phyloP scores from a whole-genome alignment of 2,329 filamentous ascomycete species.

The Acephala macrosclerotiorum region DNA sequence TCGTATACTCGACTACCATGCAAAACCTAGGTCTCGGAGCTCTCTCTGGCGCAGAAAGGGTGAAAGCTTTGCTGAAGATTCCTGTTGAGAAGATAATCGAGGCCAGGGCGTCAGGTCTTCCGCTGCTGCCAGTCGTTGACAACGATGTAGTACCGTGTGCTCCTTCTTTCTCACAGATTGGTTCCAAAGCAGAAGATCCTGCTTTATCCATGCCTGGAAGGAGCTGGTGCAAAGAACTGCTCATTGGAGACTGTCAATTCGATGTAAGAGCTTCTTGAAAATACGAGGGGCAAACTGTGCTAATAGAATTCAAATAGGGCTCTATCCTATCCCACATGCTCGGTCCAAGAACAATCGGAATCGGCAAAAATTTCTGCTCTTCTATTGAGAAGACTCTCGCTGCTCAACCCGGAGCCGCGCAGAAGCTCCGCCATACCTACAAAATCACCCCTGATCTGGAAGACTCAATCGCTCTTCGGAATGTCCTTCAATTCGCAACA shows the following conservation, averaged over 20 bases:
- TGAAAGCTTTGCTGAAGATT: constrained; percentile 50
- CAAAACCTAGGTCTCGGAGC: constrained; percentile 49
- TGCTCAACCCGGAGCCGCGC: constrained; percentile 31
- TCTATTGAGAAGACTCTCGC: constrained; percentile 38
- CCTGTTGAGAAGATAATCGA: constrained; percentile 51
- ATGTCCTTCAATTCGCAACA: constrained; percentile 51
- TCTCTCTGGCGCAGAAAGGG: constrained; percentile 47
- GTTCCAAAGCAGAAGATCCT: constrained; percentile 17
- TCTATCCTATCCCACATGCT: constrained; percentile 24
- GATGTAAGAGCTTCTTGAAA: constrained; percentile 46
- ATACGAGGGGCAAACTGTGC: background rate
- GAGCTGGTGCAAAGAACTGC: constrained; percentile 53
- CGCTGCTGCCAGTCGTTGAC: constrained; percentile 50
- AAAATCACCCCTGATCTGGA: constrained; percentile 41
- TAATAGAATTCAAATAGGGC: constrained; percentile 12
- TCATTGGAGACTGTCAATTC: constrained; percentile 56
- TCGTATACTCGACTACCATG: constrained; percentile 50
- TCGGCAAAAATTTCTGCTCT: constrained; percentile 46
- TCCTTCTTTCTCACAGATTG: constrained; percentile 31
- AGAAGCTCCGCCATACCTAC: constrained; percentile 49
- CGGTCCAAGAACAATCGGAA: constrained; percentile 34
- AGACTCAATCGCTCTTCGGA: constrained; percentile 51
- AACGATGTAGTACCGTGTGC: constrained; percentile 48
- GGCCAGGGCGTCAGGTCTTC: constrained; percentile 47
- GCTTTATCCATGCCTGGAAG: constrained; percentile 46